Evolutionary conservation across 148 eudicot genomes (phyloP).

Genomic region (Mesembryanthemum crystallinum): DNA sequence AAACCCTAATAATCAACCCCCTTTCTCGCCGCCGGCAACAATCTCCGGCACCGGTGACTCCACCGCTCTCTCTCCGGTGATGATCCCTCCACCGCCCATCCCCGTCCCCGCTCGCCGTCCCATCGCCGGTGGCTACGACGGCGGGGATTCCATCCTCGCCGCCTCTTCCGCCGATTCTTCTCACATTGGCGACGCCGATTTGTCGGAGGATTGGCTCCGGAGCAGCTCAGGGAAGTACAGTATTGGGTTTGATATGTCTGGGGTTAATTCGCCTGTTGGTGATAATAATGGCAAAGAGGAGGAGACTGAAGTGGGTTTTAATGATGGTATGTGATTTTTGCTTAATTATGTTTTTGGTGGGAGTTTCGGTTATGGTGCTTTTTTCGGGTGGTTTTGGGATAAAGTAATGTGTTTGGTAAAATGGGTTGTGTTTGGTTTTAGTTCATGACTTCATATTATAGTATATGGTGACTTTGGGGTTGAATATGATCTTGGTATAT

Average conservation of each 20-base stretch:
- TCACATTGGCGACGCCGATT: slow-evolving; percentile 20
- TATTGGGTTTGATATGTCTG: slow-evolving; percentile 34
- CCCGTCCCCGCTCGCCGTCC: slow-evolving; percentile 22
- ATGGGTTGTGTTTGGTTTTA: no score
- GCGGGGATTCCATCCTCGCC: slow-evolving; percentile 30
- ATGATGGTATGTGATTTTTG: slow-evolving; percentile 8
- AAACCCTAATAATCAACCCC: slow-evolving; percentile 1
- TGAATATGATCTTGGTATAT: no score
- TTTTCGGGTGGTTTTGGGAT: neutral
- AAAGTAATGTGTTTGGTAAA: no score
- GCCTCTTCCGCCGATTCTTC: slow-evolving; percentile 17
- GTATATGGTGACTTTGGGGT: no score
- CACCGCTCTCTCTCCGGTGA: slow-evolving; percentile 40
- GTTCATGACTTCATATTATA: no score
- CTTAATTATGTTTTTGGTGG: neutral
- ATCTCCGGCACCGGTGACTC: slow-evolving; percentile 19
- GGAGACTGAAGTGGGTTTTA: neutral
- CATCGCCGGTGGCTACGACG: neutral
- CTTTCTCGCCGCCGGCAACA: neutral
- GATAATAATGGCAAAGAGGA: neutral
- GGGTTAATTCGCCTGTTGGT: slow-evolving; percentile 30
- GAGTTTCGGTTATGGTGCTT: no score
- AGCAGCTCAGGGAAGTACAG: slow-evolving; percentile 42
- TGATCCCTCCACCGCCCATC: slow-evolving; percentile 49
- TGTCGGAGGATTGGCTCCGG: slow-evolving; percentile 35